These are phyloP conservation scores for Entomortierella lignicola DNA, from an alignment of 192 early-diverging fungal genomes.

Conservation along the genomic window DNA sequence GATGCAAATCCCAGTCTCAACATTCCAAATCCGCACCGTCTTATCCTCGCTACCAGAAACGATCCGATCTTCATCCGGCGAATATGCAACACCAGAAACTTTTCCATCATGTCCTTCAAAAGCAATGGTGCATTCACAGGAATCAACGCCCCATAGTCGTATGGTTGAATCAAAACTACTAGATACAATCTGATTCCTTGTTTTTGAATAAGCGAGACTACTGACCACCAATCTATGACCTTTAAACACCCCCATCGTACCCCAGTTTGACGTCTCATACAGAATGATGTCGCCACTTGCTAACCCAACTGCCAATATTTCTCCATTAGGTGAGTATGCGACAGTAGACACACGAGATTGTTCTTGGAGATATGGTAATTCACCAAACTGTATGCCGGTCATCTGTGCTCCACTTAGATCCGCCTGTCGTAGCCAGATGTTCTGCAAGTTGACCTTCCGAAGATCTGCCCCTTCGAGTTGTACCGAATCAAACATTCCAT, in stretches of 20 bases:
- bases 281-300: neutral
- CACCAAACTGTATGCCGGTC: neutral
- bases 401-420: neutral
- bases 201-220: neutral
- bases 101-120: neutral
- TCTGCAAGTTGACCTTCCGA: neutral
- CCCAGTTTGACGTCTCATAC: neutral
- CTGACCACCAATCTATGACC: neutral
- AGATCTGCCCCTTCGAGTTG: slow-evolving; percentile 11
- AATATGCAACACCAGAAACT: neutral
- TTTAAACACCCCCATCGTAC: neutral
- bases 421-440: neutral
- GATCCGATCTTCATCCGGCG: neutral
- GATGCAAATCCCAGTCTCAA: neutral
- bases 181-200: neutral
- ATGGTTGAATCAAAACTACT: neutral
- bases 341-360: neutral
- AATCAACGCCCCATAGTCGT: neutral
- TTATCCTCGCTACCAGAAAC: neutral
- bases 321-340: neutral
- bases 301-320: neutral
- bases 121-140: neutral
- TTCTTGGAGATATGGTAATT: neutral
- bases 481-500: slow-evolving; percentile 1
- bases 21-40: slow-evolving; percentile 4